Percentiles rank a stretch among this genome's conserved stretches.
These are phyloP conservation scores for Typha latifolia DNA, from an alignment of 176 grass and related monocot genomes.

Conservation along the genomic window DNA sequence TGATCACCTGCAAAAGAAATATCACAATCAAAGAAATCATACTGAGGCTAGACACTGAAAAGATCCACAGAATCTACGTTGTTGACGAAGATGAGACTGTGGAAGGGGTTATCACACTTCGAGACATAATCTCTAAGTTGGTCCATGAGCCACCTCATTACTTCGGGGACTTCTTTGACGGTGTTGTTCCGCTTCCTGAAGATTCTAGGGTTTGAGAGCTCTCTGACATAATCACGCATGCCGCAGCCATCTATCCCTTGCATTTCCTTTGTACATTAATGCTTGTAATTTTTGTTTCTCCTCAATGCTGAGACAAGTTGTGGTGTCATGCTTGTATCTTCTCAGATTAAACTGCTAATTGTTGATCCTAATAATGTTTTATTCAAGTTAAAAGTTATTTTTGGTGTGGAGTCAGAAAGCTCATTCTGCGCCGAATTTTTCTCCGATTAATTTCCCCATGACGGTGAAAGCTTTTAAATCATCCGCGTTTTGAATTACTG, in stretches of 20 bases:
- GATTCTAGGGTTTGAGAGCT: slow-evolving; percentile 65
- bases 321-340: no score
- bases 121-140: slow-evolving; percentile 96
- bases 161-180: slow-evolving; percentile 95
- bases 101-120: slow-evolving; percentile 75
- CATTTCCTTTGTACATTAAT: background rate
- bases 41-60: slow-evolving; percentile 62
- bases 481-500: no score
- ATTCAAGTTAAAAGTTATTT: no score
- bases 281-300: background rate
- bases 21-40: slow-evolving; percentile 70
- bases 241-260: background rate
- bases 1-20: slow-evolving; percentile 56
- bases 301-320: no score
- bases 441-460: no score
- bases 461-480: no score
- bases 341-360: no score
- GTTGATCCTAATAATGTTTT: no score
- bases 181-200: slow-evolving; percentile 64
- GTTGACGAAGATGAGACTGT: slow-evolving; percentile 40
- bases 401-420: no score
- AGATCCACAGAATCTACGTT: slow-evolving; percentile 86
- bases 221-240: background rate
- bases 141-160: slow-evolving; percentile 84
- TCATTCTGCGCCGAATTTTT: no score